Base-by-base conservation (phyloP, 345 rosid genomes). In the Anacardium occidentale region DNA sequence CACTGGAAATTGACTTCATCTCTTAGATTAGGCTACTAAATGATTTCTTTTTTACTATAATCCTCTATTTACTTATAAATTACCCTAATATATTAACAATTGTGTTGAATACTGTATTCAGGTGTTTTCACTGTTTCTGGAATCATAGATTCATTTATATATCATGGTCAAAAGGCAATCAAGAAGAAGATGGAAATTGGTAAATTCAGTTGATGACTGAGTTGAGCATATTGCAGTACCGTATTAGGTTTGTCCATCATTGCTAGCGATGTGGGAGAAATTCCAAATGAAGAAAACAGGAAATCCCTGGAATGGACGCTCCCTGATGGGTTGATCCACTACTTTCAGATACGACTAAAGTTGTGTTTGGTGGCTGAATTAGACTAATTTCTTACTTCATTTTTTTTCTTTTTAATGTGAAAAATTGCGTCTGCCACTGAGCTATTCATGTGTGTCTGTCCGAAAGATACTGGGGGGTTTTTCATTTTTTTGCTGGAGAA, bases 101-200 rank as follows among this genome's bases (percentile, higher is more conserved):
- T 54, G 26, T 59, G 52, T 26, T 52, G 25, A 58, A 56, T 59
- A 67, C 25, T 67, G 48, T 66, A 24, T 32, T 66, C 87, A 92
- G 98, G 98, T 67, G 88, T 95, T 69, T 95, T 92, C 81, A 88
- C 98, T 1, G 96, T 95, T 40, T 92, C 98, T 5, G 97, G 94
- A 68, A 92, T 95, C 80, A 66, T 95, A 68, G 99, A 92, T 79
- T 79, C 99, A 64, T 91, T 95, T 65, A 47, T 92, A 70, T 92
- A 91, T 74, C 96, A 95, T 78, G 96, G 98, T 74, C 98, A 95
- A 72, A 92, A 63, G 82, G 96, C 94, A 77, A 95, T 95, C 76
- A 92, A 91, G 86, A 95, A 95, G 90, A 94, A 94, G 87, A 92
- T 92, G 85, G 98, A 92, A 77, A 80, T 92, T 8, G 98, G 97